A percentile compares a stretch with the other conserved stretches of the same genome.
Conservation (phyloP, 1,284 basidiomycete species). For the Coniophora puteana region DNA sequence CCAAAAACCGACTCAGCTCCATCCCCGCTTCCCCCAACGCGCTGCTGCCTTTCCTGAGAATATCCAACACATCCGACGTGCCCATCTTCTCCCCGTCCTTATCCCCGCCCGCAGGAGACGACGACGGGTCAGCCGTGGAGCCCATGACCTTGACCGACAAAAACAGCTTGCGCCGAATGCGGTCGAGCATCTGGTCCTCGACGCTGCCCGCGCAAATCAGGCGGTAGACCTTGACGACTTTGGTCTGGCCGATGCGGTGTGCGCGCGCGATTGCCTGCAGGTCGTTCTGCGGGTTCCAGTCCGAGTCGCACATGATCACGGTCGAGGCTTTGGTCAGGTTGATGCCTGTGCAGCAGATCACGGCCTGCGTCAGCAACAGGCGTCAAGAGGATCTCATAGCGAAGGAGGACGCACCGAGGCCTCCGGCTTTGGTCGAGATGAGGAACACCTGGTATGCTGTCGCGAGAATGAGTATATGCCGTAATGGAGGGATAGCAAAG, state of each 20-base stretch:
- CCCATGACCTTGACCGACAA: conserved; percentile 58
- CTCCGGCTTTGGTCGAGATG: conserved; percentile 85
- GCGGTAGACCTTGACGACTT: conserved; percentile 68
- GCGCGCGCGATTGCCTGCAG: conserved; percentile 85
- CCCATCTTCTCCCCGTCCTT: conserved; percentile 29
- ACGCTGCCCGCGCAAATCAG: conserved; percentile 56
- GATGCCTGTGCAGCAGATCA: conserved; percentile 40
- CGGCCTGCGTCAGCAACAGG: not conserved
- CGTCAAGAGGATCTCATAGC: conserved; percentile 6
- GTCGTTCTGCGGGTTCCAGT: conserved; percentile 84
- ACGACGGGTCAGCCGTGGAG: conserved; percentile 23
- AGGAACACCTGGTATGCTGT: conserved; percentile 78
- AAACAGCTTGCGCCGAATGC: conserved; percentile 60
- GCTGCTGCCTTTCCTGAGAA: conserved; percentile 53
- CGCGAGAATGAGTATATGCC: conserved; percentile 27
- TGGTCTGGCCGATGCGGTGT: conserved; percentile 80
- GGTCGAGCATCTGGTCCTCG: conserved; percentile 64
- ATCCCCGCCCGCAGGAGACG: conserved; percentile 14
- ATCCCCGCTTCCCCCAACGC: conserved; percentile 41
- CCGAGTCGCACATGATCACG: conserved; percentile 75
- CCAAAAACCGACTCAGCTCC: conserved; percentile 38
- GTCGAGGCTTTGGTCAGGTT: conserved; percentile 82
- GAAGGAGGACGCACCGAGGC: conserved; percentile 64
- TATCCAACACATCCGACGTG: conserved; percentile 47
- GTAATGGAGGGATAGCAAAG: conserved; percentile 23